Percentiles rank a stretch among this genome's conserved stretches.
Evolutionary conservation across 495 filamentous ascomycete genomes (phyloP).

Genomic region (Aspergillus haitiensis): DNA sequence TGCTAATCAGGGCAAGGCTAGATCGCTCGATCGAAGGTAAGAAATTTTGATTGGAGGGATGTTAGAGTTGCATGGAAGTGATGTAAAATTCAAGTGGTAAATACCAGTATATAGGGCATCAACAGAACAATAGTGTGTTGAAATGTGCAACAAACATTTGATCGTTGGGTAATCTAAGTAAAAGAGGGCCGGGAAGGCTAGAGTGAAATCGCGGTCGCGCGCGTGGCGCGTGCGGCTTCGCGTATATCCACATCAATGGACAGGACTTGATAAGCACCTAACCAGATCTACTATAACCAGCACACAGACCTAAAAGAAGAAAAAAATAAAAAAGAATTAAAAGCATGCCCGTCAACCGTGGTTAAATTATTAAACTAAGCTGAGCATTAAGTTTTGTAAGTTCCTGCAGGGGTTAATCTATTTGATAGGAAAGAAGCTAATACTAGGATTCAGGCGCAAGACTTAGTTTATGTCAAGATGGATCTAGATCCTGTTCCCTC

Average conservation of each 20-base stretch:
- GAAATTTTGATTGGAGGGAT: background rate
- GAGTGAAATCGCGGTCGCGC: constrained; percentile 13
- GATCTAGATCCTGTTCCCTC: constrained; percentile 66
- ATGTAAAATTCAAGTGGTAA: background rate
- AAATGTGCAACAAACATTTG: background rate
- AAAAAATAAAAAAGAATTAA: too few species aligned
- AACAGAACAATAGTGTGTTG: background rate
- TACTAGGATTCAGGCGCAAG: background rate
- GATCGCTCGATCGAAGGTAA: background rate
- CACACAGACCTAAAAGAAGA: too few species aligned
- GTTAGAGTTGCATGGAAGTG: too few species aligned
- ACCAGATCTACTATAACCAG: too few species aligned
- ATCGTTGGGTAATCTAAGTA: background rate
- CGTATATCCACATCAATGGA: constrained; percentile 8
- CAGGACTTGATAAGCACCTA: too few species aligned
- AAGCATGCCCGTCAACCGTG: too few species aligned
- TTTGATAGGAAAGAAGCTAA: background rate
- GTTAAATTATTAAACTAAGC: too few species aligned
- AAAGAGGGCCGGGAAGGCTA: background rate
- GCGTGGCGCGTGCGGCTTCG: constrained; percentile 13
- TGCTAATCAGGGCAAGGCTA: background rate
- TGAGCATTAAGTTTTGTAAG: too few species aligned
- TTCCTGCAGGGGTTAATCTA: background rate
- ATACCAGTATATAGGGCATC: background rate
- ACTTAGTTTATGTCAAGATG: constrained; percentile 24